Percentiles rank a stretch among this genome's conserved stretches.
Evolutionary conservation across 164 flowering plant genomes (phyloP).

Genomic region (Magnolia sinica): DNA sequence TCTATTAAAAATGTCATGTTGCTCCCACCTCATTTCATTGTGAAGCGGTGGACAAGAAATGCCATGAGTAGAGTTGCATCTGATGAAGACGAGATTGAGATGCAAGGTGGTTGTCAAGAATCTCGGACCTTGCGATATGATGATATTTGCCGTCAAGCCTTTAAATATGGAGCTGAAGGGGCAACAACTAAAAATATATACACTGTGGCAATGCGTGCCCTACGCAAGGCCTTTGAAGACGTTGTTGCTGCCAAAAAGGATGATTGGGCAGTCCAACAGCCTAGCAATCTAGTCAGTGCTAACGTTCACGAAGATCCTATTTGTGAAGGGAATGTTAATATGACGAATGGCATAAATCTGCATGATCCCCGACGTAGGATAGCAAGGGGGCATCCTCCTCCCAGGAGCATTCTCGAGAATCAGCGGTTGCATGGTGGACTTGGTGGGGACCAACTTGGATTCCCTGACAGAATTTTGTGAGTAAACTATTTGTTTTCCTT

Average conservation of each 20-base stretch:
- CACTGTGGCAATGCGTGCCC: constrained; percentile 53
- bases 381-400: constrained; percentile 10
- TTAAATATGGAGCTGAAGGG: constrained; percentile 63
- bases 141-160: constrained; percentile 47
- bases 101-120: constrained; percentile 36
- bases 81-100: constrained; percentile 30
- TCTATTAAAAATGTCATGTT: constrained; percentile 70
- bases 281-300: constrained; percentile 22
- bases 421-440: constrained; percentile 4
- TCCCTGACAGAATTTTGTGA: constrained; percentile 4
- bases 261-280: neutral
- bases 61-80: constrained; percentile 43
- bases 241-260: constrained; percentile 38
- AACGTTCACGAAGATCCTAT: constrained; percentile 19
- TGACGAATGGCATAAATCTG: neutral
- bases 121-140: constrained; percentile 35
- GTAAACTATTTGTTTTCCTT: neutral
- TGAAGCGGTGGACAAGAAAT: constrained; percentile 70
- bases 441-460: constrained; percentile 1
- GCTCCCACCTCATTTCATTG: constrained; percentile 58
- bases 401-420: constrained; percentile 3
- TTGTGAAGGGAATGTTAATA: constrained; percentile 23
- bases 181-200: constrained; percentile 40
- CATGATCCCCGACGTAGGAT: constrained; percentile 4
- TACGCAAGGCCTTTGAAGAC: constrained; percentile 46